These are phyloP conservation scores for Melastoma malabathricum DNA, from an alignment of 345 rosid genomes.

Conservation along the genomic window DNA sequence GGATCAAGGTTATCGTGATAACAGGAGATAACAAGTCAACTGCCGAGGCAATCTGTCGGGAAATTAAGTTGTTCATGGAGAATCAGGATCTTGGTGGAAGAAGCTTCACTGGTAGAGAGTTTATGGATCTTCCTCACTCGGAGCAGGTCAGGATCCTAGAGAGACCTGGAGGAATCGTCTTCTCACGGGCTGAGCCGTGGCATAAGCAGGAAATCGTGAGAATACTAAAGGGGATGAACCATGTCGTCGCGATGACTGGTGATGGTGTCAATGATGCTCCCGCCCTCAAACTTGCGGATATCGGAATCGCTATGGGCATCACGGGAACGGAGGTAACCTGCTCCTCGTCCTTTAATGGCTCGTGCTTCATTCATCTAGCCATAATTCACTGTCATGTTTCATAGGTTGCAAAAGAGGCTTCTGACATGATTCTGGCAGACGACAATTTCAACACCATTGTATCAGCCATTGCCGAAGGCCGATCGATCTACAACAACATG, in stretches of 20 bases:
- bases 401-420: slow-evolving; percentile 96
- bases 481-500: slow-evolving; percentile 82
- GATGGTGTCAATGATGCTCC: slow-evolving; percentile 98
- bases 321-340: slow-evolving; percentile 83
- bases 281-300: slow-evolving; percentile 88
- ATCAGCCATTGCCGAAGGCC: slow-evolving; percentile 81
- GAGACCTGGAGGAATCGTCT: slow-evolving; percentile 66
- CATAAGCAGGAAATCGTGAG: slow-evolving; percentile 91
- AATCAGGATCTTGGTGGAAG: slow-evolving; percentile 43
- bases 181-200: slow-evolving; percentile 85
- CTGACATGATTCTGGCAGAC: slow-evolving; percentile 93
- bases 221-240: slow-evolving; percentile 78
- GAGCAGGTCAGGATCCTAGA: slow-evolving; percentile 38
- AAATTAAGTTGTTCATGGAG: slow-evolving; percentile 46
- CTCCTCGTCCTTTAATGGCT: not conserved
- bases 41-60: slow-evolving; percentile 80
- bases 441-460: slow-evolving; percentile 84
- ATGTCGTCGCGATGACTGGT: slow-evolving; percentile 96
- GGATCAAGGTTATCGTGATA: slow-evolving; percentile 80
- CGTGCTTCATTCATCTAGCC: too few relatives aligned
- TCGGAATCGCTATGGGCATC: slow-evolving; percentile 95
- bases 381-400: too few relatives aligned
- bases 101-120: slow-evolving; percentile 73
- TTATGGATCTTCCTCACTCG: slow-evolving; percentile 42
- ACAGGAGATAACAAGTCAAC: slow-evolving; percentile 96